phyloP scores from a whole-genome alignment of 768 basidiomycete genomes.

The Pleurotus citrinopileatus region DNA sequence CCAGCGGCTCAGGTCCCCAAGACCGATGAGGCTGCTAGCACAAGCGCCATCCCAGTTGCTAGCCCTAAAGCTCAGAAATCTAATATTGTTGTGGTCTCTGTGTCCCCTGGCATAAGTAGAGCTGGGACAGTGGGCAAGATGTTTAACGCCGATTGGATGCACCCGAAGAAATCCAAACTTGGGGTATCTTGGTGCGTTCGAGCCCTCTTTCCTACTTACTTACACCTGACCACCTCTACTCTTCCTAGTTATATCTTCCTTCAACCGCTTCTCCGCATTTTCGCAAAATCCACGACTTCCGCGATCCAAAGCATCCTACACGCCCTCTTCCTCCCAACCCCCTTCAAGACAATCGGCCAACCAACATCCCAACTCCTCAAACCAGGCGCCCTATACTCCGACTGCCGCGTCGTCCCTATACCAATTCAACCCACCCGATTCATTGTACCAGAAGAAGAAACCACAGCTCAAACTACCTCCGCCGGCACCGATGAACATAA shows the following conservation, averaged over 20 bases:
- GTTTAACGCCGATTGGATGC: slow-evolving; percentile 44
- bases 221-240: slow-evolving; percentile 1
- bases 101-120: slow-evolving; percentile 76
- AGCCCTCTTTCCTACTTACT: slow-evolving; percentile 26
- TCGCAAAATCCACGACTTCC: slow-evolving; percentile 64
- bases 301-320: slow-evolving; percentile 80
- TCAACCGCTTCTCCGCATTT: slow-evolving; percentile 63
- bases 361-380: slow-evolving; percentile 54
- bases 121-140: slow-evolving; percentile 62
- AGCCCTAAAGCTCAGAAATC: slow-evolving; percentile 49
- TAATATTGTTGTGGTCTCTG: slow-evolving; percentile 73
- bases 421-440: slow-evolving; percentile 27
- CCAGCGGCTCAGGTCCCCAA: slow-evolving; percentile 49
- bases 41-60: slow-evolving; percentile 31
- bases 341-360: slow-evolving; percentile 50
- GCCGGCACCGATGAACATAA: slow-evolving; percentile 20
- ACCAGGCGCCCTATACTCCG: slow-evolving; percentile 74
- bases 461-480: not conserved
- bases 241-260: slow-evolving; percentile 52
- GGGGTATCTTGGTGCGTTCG: slow-evolving; percentile 50
- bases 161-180: slow-evolving; percentile 30
- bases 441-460: slow-evolving; percentile 21
- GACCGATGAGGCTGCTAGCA: slow-evolving; percentile 13
- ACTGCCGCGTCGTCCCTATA: slow-evolving; percentile 64
- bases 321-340: slow-evolving; percentile 77